These are phyloP conservation scores for Aureobasidium zeae DNA, from an alignment of 2,329 filamentous ascomycete genomes.

Conservation along the genomic window DNA sequence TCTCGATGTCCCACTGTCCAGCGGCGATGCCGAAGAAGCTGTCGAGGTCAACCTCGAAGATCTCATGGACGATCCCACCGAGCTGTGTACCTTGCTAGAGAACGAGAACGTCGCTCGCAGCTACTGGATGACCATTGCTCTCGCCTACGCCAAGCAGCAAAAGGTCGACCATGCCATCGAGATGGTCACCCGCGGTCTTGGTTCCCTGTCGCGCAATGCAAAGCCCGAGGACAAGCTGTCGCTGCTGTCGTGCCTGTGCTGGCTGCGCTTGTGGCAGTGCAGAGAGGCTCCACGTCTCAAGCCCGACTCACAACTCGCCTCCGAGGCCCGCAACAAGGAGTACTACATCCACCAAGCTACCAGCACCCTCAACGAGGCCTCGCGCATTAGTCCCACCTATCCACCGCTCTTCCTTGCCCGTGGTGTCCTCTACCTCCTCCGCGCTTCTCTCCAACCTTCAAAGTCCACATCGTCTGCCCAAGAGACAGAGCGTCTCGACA, in stretches of 20 bases:
- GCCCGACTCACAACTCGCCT: conserved; percentile 43
- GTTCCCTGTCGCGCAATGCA: conserved; percentile 52
- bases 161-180: conserved; percentile 78
- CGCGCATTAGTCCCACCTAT: conserved; percentile 83
- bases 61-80: conserved; percentile 84
- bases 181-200: conserved; percentile 62
- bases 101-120: conserved; percentile 85
- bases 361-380: conserved; percentile 86
- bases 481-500: conserved; percentile 61
- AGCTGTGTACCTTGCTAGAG: conserved; percentile 89
- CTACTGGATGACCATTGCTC: conserved; percentile 96
- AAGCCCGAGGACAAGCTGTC: conserved; percentile 75
- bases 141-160: conserved; percentile 92
- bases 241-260: conserved; percentile 75
- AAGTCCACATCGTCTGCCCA: conserved; percentile 55
- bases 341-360: conserved; percentile 88
- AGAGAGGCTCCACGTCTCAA: conserved; percentile 64
- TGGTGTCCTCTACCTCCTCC: conserved; percentile 78
- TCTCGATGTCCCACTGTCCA: conserved; percentile 56
- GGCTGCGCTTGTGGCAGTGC: conserved; percentile 85
- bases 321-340: conserved; percentile 83
- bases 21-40: conserved; percentile 54
- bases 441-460: conserved; percentile 74
- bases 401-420: conserved; percentile 85
- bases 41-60: conserved; percentile 92